Evolutionary conservation across 2,329 filamentous ascomycete species (phyloP).

Genomic region (Arthroderma sp.): DNA sequence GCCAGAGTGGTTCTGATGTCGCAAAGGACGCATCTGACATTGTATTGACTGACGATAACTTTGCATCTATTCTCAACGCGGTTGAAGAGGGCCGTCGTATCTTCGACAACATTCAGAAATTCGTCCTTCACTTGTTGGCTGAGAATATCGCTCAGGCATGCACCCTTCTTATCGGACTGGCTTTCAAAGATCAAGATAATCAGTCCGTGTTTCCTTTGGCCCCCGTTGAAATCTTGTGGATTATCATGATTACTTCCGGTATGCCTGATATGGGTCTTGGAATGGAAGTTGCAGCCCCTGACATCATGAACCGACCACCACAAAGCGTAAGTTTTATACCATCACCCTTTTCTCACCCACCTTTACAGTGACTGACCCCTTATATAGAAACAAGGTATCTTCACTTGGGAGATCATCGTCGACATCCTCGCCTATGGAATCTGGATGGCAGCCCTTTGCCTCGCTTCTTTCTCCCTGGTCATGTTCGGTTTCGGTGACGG

Average conservation of each 20-base stretch:
- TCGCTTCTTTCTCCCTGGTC: slow-evolving; percentile 50
- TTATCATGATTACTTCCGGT: slow-evolving; percentile 84
- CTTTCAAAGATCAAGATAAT: slow-evolving; percentile 57
- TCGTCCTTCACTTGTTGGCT: slow-evolving; percentile 64
- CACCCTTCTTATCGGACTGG: slow-evolving; percentile 66
- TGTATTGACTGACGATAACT: slow-evolving; percentile 28
- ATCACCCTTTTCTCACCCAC: not conserved
- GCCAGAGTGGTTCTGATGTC: slow-evolving; percentile 65
- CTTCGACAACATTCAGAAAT: slow-evolving; percentile 84
- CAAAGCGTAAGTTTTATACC: slow-evolving; percentile 37
- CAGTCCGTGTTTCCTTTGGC: slow-evolving; percentile 77
- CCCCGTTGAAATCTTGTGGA: slow-evolving; percentile 80
- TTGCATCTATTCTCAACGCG: slow-evolving; percentile 71
- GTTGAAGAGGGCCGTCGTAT: slow-evolving; percentile 75
- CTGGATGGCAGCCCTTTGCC: slow-evolving; percentile 60
- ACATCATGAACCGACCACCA: slow-evolving; percentile 69
- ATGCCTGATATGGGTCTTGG: slow-evolving; percentile 81
- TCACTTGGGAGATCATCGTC: slow-evolving; percentile 61
- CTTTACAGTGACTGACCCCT: not conserved
- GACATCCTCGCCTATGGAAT: slow-evolving; percentile 71
- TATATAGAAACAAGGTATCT: slow-evolving; percentile 48
- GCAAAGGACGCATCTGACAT: slow-evolving; percentile 58
- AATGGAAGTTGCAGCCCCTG: slow-evolving; percentile 59
- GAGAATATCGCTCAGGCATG: slow-evolving; percentile 78
- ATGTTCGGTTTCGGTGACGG: slow-evolving; percentile 50